Conservation (phyloP, 176 grass and related monocot genomes). For the Phragmites australis region DNA sequence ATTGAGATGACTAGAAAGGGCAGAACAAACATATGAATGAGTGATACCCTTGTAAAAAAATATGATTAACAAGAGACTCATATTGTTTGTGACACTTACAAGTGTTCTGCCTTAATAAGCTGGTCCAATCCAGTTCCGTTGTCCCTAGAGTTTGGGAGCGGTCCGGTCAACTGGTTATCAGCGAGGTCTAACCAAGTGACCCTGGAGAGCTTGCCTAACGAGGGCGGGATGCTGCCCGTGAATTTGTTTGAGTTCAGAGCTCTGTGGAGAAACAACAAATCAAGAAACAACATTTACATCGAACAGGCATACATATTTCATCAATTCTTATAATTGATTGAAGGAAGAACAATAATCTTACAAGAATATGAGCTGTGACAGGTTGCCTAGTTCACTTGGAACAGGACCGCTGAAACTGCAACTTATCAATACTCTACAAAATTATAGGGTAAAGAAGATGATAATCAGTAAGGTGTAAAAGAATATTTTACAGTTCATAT, state of each 20-base stretch:
- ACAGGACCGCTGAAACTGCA: constrained; percentile 67
- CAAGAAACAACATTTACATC: not conserved
- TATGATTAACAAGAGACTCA: not conserved
- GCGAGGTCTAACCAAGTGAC: constrained; percentile 65
- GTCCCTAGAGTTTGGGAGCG: constrained; percentile 55
- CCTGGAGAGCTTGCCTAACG: constrained; percentile 69
- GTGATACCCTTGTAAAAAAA: not conserved
- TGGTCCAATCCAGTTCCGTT: constrained; percentile 62
- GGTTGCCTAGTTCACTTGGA: constrained; percentile 69
- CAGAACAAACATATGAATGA: constrained; percentile 18
- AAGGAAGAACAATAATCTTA: constrained; percentile 39
- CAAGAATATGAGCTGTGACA: constrained; percentile 55
- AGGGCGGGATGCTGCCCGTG: constrained; percentile 54
- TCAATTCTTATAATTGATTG: not conserved
- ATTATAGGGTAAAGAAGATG: constrained; percentile 31
- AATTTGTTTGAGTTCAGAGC: constrained; percentile 69
- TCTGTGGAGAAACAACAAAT: constrained; percentile 24
- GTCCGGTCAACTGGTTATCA: constrained; percentile 56
- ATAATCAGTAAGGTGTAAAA: constrained; percentile 14
- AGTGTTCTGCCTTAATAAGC: constrained; percentile 56
- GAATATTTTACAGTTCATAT: not conserved
- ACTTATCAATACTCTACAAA: constrained; percentile 48
- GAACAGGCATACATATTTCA: not conserved
- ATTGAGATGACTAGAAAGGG: constrained; percentile 71
- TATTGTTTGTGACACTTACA: constrained; percentile 47